Conservation (phyloP, 2,329 filamentous ascomycete species). For the Rhynchosporium graminicola region DNA sequence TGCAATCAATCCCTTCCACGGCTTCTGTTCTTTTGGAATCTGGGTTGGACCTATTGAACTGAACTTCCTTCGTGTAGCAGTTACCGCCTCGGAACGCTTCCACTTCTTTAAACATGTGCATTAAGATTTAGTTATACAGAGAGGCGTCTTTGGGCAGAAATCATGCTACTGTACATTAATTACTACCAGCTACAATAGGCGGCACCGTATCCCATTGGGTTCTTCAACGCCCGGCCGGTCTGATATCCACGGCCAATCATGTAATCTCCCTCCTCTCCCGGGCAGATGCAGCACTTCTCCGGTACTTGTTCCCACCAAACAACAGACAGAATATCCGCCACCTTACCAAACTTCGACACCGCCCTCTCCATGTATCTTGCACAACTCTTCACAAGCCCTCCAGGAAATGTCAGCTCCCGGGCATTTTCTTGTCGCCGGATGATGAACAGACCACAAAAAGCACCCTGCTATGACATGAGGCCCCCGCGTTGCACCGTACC, state of each 20-base stretch:
- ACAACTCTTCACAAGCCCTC: conserved; percentile 6
- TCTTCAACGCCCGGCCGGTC: background rate
- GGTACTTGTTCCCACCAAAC: conserved; percentile 1
- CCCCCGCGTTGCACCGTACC: conserved; percentile 1
- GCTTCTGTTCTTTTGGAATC: background rate
- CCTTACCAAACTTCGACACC: conserved; percentile 5
- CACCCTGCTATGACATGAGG: background rate
- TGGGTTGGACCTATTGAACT: background rate
- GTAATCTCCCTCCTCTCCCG: background rate
- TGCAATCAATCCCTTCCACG: conserved; percentile 1
- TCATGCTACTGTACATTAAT: background rate
- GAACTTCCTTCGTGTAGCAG: background rate
- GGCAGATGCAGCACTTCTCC: background rate
- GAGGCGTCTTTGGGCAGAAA: background rate
- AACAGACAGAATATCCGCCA: conserved; percentile 6
- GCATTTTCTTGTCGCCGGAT: background rate
- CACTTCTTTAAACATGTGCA: background rate
- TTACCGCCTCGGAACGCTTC: background rate
- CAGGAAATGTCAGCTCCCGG: background rate
- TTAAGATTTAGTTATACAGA: background rate
- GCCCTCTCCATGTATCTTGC: background rate
- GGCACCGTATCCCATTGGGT: background rate
- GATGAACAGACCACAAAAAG: background rate
- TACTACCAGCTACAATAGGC: background rate
- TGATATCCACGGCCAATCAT: conserved; percentile 1